These are phyloP conservation scores for Linanthus parryae DNA, from an alignment of 148 eudicot species.

Conservation along the genomic window DNA sequence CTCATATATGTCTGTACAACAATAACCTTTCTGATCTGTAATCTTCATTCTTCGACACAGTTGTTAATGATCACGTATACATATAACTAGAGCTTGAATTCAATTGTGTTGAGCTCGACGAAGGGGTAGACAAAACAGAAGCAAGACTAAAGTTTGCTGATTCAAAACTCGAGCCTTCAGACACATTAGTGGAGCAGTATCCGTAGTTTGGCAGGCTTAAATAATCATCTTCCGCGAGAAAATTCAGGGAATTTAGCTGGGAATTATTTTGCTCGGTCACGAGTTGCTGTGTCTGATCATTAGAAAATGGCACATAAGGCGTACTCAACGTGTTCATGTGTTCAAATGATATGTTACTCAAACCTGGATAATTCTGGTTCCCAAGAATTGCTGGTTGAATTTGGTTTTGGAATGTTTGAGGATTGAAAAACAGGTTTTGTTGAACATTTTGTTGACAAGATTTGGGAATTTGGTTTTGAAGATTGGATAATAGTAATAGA, in stretches of 20 bases:
- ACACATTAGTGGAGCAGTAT: conserved; percentile 15
- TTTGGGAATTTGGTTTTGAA: conserved; percentile 34
- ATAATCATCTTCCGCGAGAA: conserved; percentile 18
- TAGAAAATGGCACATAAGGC: conserved; percentile 27
- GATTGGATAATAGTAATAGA: conserved; percentile 37
- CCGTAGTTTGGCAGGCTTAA: conserved; percentile 20
- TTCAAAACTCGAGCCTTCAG: conserved; percentile 23
- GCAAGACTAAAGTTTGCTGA: conserved; percentile 34
- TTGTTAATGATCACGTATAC: no score
- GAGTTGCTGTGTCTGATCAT: conserved; percentile 29
- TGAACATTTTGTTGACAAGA: conserved; percentile 25
- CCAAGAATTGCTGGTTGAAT: conserved; percentile 12
- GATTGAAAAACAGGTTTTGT: conserved; percentile 17
- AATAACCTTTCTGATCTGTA: no score
- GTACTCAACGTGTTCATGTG: conserved; percentile 18
- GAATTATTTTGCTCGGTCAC: conserved; percentile 27
- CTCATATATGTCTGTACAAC: no score
- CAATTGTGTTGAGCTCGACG: conserved; percentile 59
- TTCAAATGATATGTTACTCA: conserved; percentile 37
- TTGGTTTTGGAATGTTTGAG: conserved; percentile 24
- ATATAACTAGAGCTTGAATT: conserved; percentile 44
- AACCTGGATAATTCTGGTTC: conserved; percentile 28
- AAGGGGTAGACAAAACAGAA: conserved; percentile 61
- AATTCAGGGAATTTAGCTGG: conserved; percentile 28
- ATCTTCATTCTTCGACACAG: no score